These are phyloP conservation scores for Trichopus zeylanicus DNA, from an alignment of 116 monocot species.

Conservation along the genomic window DNA sequence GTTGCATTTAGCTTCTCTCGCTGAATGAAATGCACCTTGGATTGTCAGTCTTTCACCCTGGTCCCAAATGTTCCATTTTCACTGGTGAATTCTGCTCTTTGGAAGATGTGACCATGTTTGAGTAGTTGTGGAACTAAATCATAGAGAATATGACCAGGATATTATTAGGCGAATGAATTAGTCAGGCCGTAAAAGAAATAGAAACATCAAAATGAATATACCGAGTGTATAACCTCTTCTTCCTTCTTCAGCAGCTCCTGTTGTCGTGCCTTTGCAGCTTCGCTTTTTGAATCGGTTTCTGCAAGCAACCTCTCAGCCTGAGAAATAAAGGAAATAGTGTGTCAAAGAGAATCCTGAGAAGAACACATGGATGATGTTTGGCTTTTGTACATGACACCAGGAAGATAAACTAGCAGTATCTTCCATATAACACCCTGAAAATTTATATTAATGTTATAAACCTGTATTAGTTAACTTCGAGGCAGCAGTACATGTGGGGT, in stretches of 20 bases:
- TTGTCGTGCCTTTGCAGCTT: slow-evolving; percentile 27
- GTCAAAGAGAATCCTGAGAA: no score
- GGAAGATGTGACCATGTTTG: slow-evolving; percentile 1
- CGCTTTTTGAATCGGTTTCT: slow-evolving; percentile 26
- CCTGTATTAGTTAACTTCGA: no score
- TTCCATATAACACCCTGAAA: no score
- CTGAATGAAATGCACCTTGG: no score
- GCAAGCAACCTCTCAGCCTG: slow-evolving; percentile 26
- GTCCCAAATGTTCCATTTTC: background rate
- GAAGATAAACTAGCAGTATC: no score
- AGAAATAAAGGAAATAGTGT: background rate
- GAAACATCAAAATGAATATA: slow-evolving; percentile 28
- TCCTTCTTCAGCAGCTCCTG: slow-evolving; percentile 29
- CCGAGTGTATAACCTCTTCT: slow-evolving; percentile 28
- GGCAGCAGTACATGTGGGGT: no score
- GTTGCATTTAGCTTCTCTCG: no score
- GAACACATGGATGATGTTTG: background rate
- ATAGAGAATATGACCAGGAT: background rate
- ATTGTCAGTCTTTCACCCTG: background rate
- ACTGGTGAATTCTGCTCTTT: background rate
- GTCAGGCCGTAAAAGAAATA: no score
- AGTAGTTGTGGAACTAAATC: slow-evolving; percentile 24
- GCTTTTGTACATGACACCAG: no score
- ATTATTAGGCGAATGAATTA: background rate
- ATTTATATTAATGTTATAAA: no score